Percentiles rank a stretch among this genome's conserved stretches.
Evolutionary conservation across 2,329 filamentous ascomycete species (phyloP).

Genomic region (Elsinoe ampelina): DNA sequence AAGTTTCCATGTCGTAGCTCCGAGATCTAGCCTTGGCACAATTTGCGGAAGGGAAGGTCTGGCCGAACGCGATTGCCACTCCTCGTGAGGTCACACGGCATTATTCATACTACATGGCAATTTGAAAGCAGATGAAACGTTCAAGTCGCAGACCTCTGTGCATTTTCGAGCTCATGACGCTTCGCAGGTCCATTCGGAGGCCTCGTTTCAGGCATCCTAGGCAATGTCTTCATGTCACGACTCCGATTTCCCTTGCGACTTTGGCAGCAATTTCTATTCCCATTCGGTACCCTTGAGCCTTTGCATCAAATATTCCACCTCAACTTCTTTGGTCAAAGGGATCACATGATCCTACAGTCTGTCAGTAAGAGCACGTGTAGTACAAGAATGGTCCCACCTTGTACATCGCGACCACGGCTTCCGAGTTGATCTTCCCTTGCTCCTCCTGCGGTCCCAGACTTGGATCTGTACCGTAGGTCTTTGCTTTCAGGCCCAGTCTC

Average conservation of each 20-base stretch:
- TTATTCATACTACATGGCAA: no score
- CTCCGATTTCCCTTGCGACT: no score
- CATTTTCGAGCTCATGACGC: not conserved
- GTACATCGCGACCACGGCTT: conserved; percentile 86
- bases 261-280: conserved; percentile 27
- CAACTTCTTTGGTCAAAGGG: conserved; percentile 92
- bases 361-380: conserved; percentile 13
- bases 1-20: conserved; percentile 1
- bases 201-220: no score
- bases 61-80: not conserved
- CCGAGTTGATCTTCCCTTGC: conserved; percentile 74
- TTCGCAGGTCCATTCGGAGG: no score
- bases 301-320: conserved; percentile 98
- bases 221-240: no score
- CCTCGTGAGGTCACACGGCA: not conserved
- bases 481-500: conserved; percentile 75
- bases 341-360: conserved; percentile 68
- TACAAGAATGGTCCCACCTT: conserved; percentile 30
- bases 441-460: conserved; percentile 47
- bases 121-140: no score
- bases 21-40: conserved; percentile 3
- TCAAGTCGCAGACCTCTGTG: not conserved
- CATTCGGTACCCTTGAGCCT: conserved; percentile 54
- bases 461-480: conserved; percentile 88
- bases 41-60: not conserved